Evolutionary conservation across 2,329 filamentous ascomycete species (phyloP).

Genomic region (Chrysoporthe austroafricana): DNA sequence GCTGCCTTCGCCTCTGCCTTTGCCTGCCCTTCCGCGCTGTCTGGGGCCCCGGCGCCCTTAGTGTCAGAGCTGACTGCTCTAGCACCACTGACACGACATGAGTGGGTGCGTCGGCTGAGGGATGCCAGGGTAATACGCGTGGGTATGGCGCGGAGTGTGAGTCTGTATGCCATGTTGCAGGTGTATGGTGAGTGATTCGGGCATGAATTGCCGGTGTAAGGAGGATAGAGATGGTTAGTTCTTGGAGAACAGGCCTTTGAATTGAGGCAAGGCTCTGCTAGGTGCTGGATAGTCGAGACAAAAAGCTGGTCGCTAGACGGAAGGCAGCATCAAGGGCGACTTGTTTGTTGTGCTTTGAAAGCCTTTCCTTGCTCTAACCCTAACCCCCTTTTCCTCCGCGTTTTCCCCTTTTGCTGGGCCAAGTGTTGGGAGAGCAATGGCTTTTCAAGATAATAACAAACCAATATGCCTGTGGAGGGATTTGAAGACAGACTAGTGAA

Average conservation of each 20-base stretch:
- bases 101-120: neutral
- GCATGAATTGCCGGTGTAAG: neutral
- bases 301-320: neutral
- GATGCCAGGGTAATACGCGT: neutral
- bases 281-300: neutral
- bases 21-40: neutral
- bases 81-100: neutral
- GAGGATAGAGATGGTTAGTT: neutral
- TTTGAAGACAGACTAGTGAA: too few relatives aligned
- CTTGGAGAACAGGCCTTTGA: neutral
- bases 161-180: slow-evolving; percentile 5
- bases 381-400: too few relatives aligned
- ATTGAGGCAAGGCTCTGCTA: neutral
- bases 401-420: too few relatives aligned
- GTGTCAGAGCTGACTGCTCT: neutral
- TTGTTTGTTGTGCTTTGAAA: too few relatives aligned
- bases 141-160: neutral
- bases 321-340: neutral
- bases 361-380: too few relatives aligned
- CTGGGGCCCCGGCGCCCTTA: neutral
- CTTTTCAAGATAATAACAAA: too few relatives aligned
- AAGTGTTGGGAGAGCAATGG: too few relatives aligned
- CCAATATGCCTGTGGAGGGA: too few relatives aligned
- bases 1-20: neutral
- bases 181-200: neutral